Conservation (phyloP, 2,329 filamentous ascomycete species). For the Venturiaceae sp. region DNA sequence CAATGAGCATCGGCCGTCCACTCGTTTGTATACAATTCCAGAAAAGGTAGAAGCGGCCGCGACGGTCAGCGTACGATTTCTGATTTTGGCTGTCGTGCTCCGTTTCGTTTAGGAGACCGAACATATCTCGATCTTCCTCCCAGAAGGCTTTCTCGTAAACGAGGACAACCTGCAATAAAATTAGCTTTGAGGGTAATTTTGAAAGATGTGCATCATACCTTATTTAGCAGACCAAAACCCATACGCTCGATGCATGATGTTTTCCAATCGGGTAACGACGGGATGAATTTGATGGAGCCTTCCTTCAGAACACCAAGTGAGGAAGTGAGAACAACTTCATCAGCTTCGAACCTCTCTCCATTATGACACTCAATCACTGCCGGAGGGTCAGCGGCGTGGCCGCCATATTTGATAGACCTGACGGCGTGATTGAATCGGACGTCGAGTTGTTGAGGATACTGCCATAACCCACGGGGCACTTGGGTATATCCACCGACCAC, state of each 20-base stretch:
- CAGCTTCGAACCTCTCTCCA: conserved; percentile 68
- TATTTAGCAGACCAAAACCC: conserved; percentile 91
- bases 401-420: conserved; percentile 9
- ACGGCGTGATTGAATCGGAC: conserved; percentile 67
- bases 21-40: conserved; percentile 91
- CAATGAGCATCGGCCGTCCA: conserved; percentile 75
- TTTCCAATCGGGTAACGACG: conserved; percentile 83
- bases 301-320: conserved; percentile 87
- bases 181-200: background rate
- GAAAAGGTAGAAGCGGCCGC: conserved; percentile 95
- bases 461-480: conserved; percentile 76
- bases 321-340: conserved; percentile 82
- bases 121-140: conserved; percentile 84
- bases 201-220: conserved; percentile 35
- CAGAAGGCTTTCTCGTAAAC: conserved; percentile 87
- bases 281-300: conserved; percentile 74
- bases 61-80: conserved; percentile 64
- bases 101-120: conserved; percentile 77
- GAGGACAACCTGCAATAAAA: conserved; percentile 52
- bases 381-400: conserved; percentile 23
- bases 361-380: conserved; percentile 66
- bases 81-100: conserved; percentile 60
- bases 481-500: conserved; percentile 90
- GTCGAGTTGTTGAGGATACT: conserved; percentile 66
- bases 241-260: conserved; percentile 67